Base-by-base conservation (phyloP, 768 basidiomycete genomes). In the Xerocomus potaroensis region DNA sequence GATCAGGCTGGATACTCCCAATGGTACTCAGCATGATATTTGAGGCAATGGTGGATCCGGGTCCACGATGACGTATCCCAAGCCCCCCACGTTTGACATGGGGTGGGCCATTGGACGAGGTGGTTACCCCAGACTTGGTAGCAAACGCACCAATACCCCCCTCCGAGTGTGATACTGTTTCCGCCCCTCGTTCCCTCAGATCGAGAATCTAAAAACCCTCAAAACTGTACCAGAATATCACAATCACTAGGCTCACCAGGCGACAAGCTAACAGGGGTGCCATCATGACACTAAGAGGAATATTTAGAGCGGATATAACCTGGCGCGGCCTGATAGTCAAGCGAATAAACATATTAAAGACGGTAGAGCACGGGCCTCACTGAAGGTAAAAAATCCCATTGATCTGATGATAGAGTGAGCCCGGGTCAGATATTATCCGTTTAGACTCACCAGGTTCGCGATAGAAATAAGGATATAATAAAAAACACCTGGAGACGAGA, bases 371-470 rank as follows among this genome's bases (percentile, higher is more conserved):
- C 43, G 35, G 46, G 6, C 45, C 82, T 53, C 55, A 87, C 85
- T 89, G 87, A n/a, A 90, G 76, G 64, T 89, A 90, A 63, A 89
- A 89, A 29, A 89, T 83, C 34, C 87, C 87, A 53, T 90, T 90
- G 61, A 89, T 80, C 74, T 75, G 49, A 42, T 21, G 47, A 9
- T 14, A 26, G 27, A 1, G 34, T 50, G 23, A 58, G 48, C 15
- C 33, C 34, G 29, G 11, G 36, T 30, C 5, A 38, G n/a, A 31
- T 22, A 34, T 21, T 47, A 7, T 21, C 10, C 16, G 24, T 42
- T 31, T 22, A 19, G 8, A 57, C 71, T 50, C 45, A 76, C 75
- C 71, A 91, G 69, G 69, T 91, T 91, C 39, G 87, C 87, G 41
- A 89, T 80, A n/a, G 87, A 89, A 61, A 91, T 90, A 53, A 91